Conservation (phyloP, 805 yeast species). For the Candida broadrunensis region DNA sequence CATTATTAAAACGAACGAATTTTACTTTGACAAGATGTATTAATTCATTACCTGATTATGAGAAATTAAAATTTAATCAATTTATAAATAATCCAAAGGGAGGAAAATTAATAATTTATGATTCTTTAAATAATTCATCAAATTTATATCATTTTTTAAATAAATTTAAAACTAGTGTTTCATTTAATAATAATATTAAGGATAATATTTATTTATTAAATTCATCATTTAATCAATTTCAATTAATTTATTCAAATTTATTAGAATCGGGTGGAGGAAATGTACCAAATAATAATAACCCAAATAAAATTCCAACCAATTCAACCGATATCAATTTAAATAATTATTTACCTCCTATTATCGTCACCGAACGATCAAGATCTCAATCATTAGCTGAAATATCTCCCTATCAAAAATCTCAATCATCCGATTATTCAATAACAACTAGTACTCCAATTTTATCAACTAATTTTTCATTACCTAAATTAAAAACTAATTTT, state of each 20-base stretch:
- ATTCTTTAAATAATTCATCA: conserved; percentile 32
- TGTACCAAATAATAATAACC: not conserved
- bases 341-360: conserved; percentile 5
- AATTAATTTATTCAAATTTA: conserved; percentile 13
- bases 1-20: conserved; percentile 71
- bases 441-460: conserved; percentile 32
- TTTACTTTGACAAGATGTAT: conserved; percentile 65
- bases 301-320: not conserved
- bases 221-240: conserved; percentile 40
- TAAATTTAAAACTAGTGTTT: conserved; percentile 38
- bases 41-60: conserved; percentile 55
- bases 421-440: conserved; percentile 4
- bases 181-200: not conserved
- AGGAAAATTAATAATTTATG: conserved; percentile 39
- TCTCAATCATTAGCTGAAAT: conserved; percentile 16
- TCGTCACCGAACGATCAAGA: conserved; percentile 9
- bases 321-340: not conserved
- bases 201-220: conserved; percentile 34
- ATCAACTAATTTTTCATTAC: conserved; percentile 48
- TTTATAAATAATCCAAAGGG: conserved; percentile 19
- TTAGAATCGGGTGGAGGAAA: conserved; percentile 16
- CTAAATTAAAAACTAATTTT: conserved; percentile 27
- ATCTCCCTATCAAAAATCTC: conserved; percentile 8
- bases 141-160: conserved; percentile 46
- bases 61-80: conserved; percentile 39